Percentiles rank a stretch among this genome's conserved stretches.
Conservation (phyloP, 78 protist species). For the Chrysochromulina parva region DNA sequence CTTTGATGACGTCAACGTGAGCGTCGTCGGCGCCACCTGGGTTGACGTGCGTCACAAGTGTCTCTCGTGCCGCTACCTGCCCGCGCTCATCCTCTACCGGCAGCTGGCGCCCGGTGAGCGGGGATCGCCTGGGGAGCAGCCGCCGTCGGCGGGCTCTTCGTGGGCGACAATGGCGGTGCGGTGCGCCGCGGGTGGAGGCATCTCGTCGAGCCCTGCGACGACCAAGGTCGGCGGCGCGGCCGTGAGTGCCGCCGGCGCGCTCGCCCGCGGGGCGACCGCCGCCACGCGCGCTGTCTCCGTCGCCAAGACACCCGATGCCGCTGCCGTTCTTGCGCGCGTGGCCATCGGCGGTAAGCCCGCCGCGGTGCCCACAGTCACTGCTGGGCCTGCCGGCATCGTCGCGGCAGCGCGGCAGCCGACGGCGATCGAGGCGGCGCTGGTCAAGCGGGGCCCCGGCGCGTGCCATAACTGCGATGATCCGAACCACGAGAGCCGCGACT, state of each 20-base stretch:
- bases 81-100: background rate
- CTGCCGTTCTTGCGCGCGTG: too few species aligned
- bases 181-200: background rate
- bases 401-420: too few species aligned
- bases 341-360: too few species aligned
- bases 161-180: conserved; percentile 10
- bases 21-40: background rate
- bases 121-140: too few species aligned
- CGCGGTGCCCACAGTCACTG: too few species aligned
- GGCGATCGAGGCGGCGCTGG: background rate
- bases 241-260: background rate
- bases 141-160: background rate
- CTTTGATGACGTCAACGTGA: background rate
- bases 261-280: too few species aligned
- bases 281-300: background rate
- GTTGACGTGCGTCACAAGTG: conserved; percentile 12
- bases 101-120: too few species aligned
- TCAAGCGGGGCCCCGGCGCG: conserved; percentile 7
- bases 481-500: background rate
- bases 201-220: background rate
- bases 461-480: conserved; percentile 26
- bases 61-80: background rate
- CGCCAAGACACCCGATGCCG: background rate
- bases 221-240: background rate
- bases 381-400: too few species aligned